Base-by-base conservation (phyloP, 345 rosid species). In the Rhodomyrtus tomentosa region DNA sequence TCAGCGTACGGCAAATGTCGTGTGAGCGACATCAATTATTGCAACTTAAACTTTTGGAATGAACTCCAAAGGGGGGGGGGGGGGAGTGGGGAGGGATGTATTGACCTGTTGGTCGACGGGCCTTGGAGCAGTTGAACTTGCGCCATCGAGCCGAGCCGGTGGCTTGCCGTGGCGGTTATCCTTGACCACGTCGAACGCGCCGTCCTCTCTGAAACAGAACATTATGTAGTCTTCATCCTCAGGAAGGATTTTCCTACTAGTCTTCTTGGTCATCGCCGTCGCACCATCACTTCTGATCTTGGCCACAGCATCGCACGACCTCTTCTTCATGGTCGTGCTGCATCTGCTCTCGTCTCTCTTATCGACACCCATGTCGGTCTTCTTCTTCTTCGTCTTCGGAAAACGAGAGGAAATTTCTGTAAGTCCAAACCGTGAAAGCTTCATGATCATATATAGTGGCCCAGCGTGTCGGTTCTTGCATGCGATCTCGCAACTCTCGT, bases 171-270 rank as follows among this genome's bases (percentile, higher is more conserved):
- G 87, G 21, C 52, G 87, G 21, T 55, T 86, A 84, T 93, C 92
- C 83, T 90, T 92, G 14, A 90, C 89, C 8, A 93, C 92, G 16
- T 93, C 92, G 29, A 93, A 90, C 5, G 88, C 93, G 27, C 96
- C 96, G 82, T 93, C 95, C 51, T 95, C 90, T 51, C 90, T 87
- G 38, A 95, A 93, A 84, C 96, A 89, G 83, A 93, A 93, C 51
- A 91, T 95, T 55, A 93, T 91, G 82, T 89, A 93, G 22, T 93
- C 95, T 74, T 92, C 96, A 22, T 92, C 96, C 59, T 32, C 79
- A 5, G 79, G 79, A 2, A 68, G 45, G 10, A 68, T 36, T 21
- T 68, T 68, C 79, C 79, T 36, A 18, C 7, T 20, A 10, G 79
- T 36, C 79, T 36, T 68, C 7, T 0, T 68, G 79, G 79, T 0